These are phyloP conservation scores for Phytophthora niederhauseri DNA, from an alignment of 352 stramenopile genomes.

Conservation along the genomic window DNA sequence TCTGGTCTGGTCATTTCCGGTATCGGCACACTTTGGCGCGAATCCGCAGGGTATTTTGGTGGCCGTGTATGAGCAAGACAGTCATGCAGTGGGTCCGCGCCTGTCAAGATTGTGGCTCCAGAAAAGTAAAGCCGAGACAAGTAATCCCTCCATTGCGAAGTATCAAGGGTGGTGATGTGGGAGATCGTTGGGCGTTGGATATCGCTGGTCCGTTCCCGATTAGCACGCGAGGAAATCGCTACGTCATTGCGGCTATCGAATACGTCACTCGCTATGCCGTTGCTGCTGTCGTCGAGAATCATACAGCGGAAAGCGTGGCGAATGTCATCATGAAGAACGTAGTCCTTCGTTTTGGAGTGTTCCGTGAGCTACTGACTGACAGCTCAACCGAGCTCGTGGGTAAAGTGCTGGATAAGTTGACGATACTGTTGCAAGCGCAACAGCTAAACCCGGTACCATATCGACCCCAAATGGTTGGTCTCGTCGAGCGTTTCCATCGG, in stretches of 20 bases:
- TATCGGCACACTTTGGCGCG: background rate
- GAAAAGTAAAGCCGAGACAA: background rate
- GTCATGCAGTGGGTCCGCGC: background rate
- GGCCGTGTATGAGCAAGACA: background rate
- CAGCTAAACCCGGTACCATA: background rate
- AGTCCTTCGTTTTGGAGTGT: background rate
- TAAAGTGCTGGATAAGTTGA: background rate
- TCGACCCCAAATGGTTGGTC: background rate
- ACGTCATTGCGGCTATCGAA: background rate
- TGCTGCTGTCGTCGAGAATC: background rate
- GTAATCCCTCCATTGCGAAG: background rate
- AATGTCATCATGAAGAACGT: background rate
- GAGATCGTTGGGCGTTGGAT: background rate
- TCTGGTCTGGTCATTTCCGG: background rate
- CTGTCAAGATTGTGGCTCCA: background rate
- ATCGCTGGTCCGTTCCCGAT: background rate
- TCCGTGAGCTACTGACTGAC: background rate
- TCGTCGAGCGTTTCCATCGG: background rate
- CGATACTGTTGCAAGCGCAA: background rate
- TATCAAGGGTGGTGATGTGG: background rate
- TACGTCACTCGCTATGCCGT: background rate
- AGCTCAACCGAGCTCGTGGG: background rate
- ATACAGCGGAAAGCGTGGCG: background rate
- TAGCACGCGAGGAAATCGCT: background rate
- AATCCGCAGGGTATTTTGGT: background rate